Evolutionary conservation across 768 basidiomycete species (phyloP).

Genomic region (Termitomyces sp.): DNA sequence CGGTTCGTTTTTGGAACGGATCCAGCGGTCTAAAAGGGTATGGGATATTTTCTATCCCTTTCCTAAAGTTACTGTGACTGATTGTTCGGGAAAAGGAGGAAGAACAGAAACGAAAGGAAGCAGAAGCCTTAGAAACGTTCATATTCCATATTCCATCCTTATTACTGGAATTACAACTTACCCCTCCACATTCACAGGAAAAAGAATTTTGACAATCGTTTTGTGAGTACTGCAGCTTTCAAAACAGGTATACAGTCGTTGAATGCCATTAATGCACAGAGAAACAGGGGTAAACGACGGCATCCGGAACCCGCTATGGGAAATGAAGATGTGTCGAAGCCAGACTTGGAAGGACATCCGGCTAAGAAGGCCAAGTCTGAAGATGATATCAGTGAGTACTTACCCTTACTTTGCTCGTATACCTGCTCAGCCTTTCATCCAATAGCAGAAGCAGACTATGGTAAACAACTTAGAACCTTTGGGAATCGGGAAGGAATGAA

Average conservation of each 20-base stretch:
- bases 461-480: constrained; percentile 34
- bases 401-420: not conserved
- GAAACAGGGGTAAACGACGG: constrained; percentile 52
- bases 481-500: constrained; percentile 34
- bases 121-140: constrained; percentile 48
- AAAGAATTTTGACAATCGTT: constrained; percentile 50
- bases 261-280: constrained; percentile 25
- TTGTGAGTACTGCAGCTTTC: constrained; percentile 10
- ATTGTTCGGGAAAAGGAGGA: constrained; percentile 37
- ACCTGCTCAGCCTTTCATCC: constrained; percentile 4
- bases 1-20: constrained; percentile 62
- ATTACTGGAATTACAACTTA: not conserved
- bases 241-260: not conserved
- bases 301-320: constrained; percentile 29
- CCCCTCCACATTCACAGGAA: constrained; percentile 36
- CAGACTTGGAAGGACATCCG: constrained; percentile 26
- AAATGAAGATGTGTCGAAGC: not conserved
- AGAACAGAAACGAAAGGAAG: constrained; percentile 50
- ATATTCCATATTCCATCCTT: constrained; percentile 2
- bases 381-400: constrained; percentile 26
- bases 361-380: constrained; percentile 35
- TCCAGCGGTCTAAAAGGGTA: constrained; percentile 53
- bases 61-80: not conserved
- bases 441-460: constrained; percentile 26
- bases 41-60: not conserved